Base-by-base conservation (phyloP, 2,329 filamentous ascomycete genomes). In the Penicillium hesseltinei region DNA sequence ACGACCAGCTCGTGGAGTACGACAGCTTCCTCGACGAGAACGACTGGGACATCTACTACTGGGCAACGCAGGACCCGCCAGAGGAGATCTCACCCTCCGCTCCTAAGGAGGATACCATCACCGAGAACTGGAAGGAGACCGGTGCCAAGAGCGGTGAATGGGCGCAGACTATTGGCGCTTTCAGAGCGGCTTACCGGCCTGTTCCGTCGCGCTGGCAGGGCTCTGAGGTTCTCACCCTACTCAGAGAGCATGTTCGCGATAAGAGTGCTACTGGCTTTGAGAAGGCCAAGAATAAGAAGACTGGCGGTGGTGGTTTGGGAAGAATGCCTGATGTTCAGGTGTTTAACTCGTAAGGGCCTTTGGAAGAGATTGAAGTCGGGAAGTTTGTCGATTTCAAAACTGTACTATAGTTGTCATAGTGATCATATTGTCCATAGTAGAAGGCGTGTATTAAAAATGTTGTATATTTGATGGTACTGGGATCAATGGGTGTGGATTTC, bases 11-110 rank as follows among this genome's bases (percentile, higher is more conserved):
- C 66, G 77, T 84, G 67, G 85, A 96, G 76, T 97, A 94, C 80
- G 93, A 97, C 74, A 80, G 83, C 29, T 95, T 99, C 80, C 86
- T 99, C 56, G 94, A 99, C 76, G 94, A 99, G 79, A 99, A 99
- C 77, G 94, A 99, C 80, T 99, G 94, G 94, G 94, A 99, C 74
- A 97, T 99, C 61, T 99, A 99, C 82, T 99, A 99, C 82, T 99
- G 94, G 94, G 91, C 90, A 4, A 99, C 94, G 17, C 94, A 99
- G 76, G 87, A 91, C 66, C 82, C 88, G 6, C 71, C 71, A 1
- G 71, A 75, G 29, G 68, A 61, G 0, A 81, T 82, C 5, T 82
- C 85, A 63, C 81, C 82, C 58, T 76, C 78, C 29, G 57, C 66
- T 25, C 69, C 67, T 48, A 59, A 66, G 4, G 64, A 72, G 57